Percentiles rank a stretch among this genome's conserved stretches.
phyloP scores from a whole-genome alignment of 345 rosid genomes.

The Euphorbia lathyris region DNA sequence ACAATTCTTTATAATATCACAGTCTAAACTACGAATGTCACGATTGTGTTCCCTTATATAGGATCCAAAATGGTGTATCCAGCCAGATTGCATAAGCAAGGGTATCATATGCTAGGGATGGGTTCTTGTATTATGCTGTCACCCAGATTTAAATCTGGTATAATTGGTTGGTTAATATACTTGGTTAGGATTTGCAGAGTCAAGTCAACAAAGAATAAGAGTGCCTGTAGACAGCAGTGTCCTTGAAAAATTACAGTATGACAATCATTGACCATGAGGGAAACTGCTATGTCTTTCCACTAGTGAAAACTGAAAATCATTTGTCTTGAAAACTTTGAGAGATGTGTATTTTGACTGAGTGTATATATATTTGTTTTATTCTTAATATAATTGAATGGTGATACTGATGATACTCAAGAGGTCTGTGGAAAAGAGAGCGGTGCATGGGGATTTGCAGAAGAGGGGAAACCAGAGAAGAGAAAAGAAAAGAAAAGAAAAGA shows the following conservation, averaged over 20 bases:
- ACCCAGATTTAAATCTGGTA: neutral
- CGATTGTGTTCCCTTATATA: neutral
- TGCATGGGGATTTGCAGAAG: constrained; percentile 35
- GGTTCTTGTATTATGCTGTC: neutral
- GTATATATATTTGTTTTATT: neutral
- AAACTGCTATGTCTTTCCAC: neutral
- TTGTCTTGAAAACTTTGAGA: no score
- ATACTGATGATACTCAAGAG: neutral
- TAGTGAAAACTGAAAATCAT: neutral
- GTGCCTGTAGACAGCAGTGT: neutral
- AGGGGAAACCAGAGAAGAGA: constrained; percentile 22
- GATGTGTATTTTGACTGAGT: neutral
- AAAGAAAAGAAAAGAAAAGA: constrained; percentile 41
- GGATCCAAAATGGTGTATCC: neutral
- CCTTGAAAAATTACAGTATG: neutral
- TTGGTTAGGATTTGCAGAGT: neutral
- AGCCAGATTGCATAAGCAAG: neutral
- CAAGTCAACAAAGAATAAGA: neutral
- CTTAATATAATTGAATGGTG: constrained; percentile 4
- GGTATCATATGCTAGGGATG: neutral
- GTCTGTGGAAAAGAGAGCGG: constrained; percentile 16
- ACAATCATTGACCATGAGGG: neutral
- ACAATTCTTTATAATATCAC: neutral
- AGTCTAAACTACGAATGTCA: neutral
- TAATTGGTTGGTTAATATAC: neutral